Evolutionary conservation across 2,329 filamentous ascomycete genomes (phyloP).

Genomic region (Fusarium circinatum): DNA sequence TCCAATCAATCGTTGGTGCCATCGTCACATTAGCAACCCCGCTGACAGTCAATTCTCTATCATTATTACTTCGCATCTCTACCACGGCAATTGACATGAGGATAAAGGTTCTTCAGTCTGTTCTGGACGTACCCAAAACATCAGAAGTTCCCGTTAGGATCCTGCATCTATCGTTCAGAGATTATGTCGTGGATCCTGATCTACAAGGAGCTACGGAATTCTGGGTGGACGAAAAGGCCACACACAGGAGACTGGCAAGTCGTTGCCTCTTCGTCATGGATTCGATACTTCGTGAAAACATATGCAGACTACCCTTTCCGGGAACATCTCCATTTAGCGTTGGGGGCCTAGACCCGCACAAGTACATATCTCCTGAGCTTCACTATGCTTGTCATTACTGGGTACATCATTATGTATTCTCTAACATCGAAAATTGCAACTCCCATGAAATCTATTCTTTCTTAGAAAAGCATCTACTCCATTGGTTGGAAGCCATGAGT

Average conservation of each 20-base stretch:
- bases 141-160: neutral
- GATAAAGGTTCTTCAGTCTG: neutral
- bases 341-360: fast-evolving
- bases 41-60: neutral
- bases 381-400: conserved; percentile 37
- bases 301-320: neutral
- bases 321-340: neutral
- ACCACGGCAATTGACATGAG: neutral
- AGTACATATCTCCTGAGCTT: neutral
- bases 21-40: neutral
- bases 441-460: fast-evolving
- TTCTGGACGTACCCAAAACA: neutral
- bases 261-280: neutral
- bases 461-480: neutral
- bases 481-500: neutral
- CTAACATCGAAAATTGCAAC: fast-evolving
- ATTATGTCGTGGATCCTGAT: neutral
- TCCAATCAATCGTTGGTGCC: neutral
- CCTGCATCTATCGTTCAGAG: neutral
- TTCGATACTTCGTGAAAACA: neutral
- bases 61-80: neutral
- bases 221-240: neutral
- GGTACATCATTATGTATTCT: conserved; percentile 43
- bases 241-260: neutral
- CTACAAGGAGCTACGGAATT: neutral